Percentiles rank a stretch among this genome's conserved stretches.
Conservation (phyloP, 257 asterid genomes). For the Scutellaria galericulata region DNA sequence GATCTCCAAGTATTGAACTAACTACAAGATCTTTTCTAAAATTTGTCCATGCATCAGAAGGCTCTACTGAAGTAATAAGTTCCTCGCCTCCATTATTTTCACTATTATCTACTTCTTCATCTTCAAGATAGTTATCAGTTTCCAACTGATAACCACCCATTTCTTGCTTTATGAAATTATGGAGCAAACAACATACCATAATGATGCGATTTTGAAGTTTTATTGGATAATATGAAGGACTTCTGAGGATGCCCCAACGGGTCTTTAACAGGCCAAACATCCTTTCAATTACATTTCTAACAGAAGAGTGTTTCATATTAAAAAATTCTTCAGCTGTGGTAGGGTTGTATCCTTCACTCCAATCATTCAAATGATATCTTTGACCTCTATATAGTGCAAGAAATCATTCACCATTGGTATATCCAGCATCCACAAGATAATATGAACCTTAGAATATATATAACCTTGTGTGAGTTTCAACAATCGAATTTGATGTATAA, state of each 20-base stretch:
- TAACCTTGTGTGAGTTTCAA: background rate
- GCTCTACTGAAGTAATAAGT: too few species aligned
- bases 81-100: too few species aligned
- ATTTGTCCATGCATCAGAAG: too few species aligned
- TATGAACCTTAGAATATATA: conserved; percentile 4
- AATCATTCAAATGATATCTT: conserved; percentile 25
- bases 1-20: too few species aligned
- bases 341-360: conserved; percentile 7
- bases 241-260: background rate
- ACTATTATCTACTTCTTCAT: too few species aligned
- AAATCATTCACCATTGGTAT: conserved; percentile 29
- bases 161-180: background rate
- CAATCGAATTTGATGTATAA: background rate
- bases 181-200: background rate
- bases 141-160: background rate
- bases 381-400: conserved; percentile 27
- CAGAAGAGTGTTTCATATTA: background rate
- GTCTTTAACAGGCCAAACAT: background rate
- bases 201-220: background rate
- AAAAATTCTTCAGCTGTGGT: background rate
- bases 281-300: background rate
- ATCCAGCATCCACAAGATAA: conserved; percentile 30
- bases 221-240: background rate
- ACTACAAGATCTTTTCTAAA: too few species aligned
- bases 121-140: too few species aligned